phyloP scores from a whole-genome alignment of 169 alveolate species.

The Miamiensis avidus region DNA sequence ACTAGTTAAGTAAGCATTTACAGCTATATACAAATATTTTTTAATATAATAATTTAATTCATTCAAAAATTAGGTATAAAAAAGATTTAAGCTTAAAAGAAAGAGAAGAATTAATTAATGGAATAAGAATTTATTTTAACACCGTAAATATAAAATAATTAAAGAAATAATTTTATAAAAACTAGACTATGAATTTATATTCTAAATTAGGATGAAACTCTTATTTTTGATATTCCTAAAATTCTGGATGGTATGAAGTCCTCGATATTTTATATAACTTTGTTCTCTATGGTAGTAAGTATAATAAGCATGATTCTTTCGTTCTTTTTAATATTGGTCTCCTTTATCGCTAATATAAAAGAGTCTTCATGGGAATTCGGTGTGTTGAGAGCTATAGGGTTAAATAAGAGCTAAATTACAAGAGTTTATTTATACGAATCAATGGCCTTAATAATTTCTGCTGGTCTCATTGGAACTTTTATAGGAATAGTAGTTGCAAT shows the following conservation, averaged over 20 bases:
- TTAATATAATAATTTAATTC: too few species aligned
- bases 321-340: slow-evolving; percentile 77
- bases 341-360: slow-evolving; percentile 82
- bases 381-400: slow-evolving; percentile 84
- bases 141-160: not conserved
- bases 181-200: too few species aligned
- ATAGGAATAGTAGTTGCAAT: slow-evolving; percentile 78
- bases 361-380: slow-evolving; percentile 88
- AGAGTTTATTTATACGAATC: slow-evolving; percentile 84
- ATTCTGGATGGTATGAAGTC: slow-evolving; percentile 54
- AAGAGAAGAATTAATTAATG: slow-evolving; percentile 72
- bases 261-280: slow-evolving; percentile 58
- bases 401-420: slow-evolving; percentile 61
- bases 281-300: slow-evolving; percentile 76
- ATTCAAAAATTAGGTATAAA: slow-evolving; percentile 48
- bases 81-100: slow-evolving; percentile 39
- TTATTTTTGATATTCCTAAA: slow-evolving; percentile 54
- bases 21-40: not conserved
- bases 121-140: slow-evolving; percentile 68
- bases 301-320: slow-evolving; percentile 73
- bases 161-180: too few species aligned
- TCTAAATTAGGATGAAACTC: slow-evolving; percentile 37
- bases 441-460: slow-evolving; percentile 62
- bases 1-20: not conserved
- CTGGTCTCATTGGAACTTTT: slow-evolving; percentile 78